Evolutionary conservation across 1,284 basidiomycete genomes (phyloP).

Genomic region (Inonotus obliquus): DNA sequence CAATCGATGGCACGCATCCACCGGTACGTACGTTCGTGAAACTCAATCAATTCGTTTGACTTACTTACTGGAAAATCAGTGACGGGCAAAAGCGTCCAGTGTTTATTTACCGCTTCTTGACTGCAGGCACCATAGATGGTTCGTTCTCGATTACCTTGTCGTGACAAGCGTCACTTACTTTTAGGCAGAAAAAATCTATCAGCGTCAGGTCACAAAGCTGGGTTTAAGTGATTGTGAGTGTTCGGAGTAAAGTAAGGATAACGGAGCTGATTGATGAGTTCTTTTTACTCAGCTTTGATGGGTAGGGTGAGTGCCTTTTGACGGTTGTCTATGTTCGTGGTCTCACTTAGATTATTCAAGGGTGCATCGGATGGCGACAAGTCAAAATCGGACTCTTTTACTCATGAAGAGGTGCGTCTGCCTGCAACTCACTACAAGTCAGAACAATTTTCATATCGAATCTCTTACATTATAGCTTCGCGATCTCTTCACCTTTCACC

Average conservation of each 20-base stretch:
- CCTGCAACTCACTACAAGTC: background rate
- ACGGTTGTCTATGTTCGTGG: background rate
- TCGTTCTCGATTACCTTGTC: constrained; percentile 17
- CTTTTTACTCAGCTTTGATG: constrained; percentile 49
- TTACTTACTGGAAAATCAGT: constrained; percentile 35
- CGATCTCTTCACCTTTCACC: constrained; percentile 88
- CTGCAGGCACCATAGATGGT: constrained; percentile 77
- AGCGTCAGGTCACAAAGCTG: constrained; percentile 95
- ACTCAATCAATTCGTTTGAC: background rate
- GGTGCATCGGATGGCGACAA: constrained; percentile 35
- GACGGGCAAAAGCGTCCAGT: constrained; percentile 94
- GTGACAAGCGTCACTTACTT: background rate
- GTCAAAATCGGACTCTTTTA: constrained; percentile 82
- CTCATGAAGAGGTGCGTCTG: constrained; percentile 74
- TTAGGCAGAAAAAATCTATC: constrained; percentile 73
- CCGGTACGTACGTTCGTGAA: constrained; percentile 48
- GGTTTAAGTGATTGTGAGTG: constrained; percentile 81
- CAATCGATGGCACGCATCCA: constrained; percentile 99
- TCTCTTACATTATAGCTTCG: constrained; percentile 48
- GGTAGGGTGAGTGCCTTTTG: constrained; percentile 44
- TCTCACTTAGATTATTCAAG: constrained; percentile 29
- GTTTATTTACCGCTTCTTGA: constrained; percentile 91
- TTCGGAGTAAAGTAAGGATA: background rate
- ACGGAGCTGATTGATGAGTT: constrained; percentile 15
- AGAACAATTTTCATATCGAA: background rate